These are phyloP conservation scores for Dianthus caryophyllus DNA, from an alignment of 148 eudicot species.

Conservation along the genomic window DNA sequence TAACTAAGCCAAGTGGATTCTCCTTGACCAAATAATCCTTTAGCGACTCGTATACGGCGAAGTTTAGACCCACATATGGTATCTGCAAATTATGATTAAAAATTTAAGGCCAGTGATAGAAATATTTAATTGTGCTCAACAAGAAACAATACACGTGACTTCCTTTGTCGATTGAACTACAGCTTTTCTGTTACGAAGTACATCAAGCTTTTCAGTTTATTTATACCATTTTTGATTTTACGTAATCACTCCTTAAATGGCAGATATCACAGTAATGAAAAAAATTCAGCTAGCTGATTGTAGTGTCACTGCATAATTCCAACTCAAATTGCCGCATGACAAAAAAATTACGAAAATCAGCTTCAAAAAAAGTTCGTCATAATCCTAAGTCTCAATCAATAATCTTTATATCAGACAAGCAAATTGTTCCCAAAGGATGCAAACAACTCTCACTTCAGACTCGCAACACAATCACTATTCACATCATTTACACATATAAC, in stretches of 20 bases:
- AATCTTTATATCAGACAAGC: too few species aligned
- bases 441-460: not conserved
- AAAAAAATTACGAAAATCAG: not conserved
- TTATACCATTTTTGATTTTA: not conserved
- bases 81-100: conserved; percentile 39
- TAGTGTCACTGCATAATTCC: too few species aligned
- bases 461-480: not conserved
- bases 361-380: not conserved
- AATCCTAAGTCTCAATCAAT: not conserved
- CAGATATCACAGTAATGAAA: too few species aligned
- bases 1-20: conserved; percentile 56
- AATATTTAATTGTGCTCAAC: not conserved
- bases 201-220: too few species aligned
- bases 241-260: not conserved
- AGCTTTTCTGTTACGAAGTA: too few species aligned
- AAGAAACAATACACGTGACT: not conserved
- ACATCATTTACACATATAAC: not conserved
- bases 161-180: not conserved
- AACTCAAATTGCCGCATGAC: not conserved
- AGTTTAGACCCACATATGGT: conserved; percentile 95
- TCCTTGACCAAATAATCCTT: conserved; percentile 77
- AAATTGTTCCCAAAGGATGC: too few species aligned
- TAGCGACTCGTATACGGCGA: conserved; percentile 83
- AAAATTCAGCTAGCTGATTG: too few species aligned
- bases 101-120: not conserved